A percentile compares a stretch with the other conserved stretches of the same genome.
phyloP scores from a whole-genome alignment of 108 stramenopile species.

The Phaeodactylum tricornutum region DNA sequence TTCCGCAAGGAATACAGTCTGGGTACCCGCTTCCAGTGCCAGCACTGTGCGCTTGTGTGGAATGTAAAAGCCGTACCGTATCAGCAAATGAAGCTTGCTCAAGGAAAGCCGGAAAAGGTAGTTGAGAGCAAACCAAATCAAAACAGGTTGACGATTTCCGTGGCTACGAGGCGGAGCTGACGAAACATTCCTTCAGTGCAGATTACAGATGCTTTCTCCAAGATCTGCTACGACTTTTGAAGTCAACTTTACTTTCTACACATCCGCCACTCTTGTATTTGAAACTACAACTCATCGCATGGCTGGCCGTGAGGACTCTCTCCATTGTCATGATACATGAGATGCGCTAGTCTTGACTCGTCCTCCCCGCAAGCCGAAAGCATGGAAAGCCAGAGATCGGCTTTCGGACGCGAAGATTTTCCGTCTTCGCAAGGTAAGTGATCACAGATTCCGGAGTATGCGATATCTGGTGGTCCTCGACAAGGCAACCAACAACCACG shows the following conservation, averaged over 20 bases:
- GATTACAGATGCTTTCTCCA: neutral
- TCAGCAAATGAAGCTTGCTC: no score
- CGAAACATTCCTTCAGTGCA: neutral
- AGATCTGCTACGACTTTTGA: neutral
- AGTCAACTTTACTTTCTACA: neutral
- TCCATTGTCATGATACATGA: conserved; percentile 32
- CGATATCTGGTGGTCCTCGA: conserved; percentile 55
- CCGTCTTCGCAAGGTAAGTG: conserved; percentile 5
- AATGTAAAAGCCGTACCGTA: no score
- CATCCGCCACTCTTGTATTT: neutral
- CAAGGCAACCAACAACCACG: conserved; percentile 75
- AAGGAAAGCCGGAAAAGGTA: neutral
- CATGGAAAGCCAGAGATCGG: conserved; percentile 76
- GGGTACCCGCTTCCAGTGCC: no score
- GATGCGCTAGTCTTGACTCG: conserved; percentile 57
- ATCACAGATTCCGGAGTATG: conserved; percentile 54
- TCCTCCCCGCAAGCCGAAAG: conserved; percentile 64
- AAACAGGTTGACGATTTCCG: neutral
- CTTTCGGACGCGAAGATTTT: conserved; percentile 25
- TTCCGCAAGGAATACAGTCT: no score
- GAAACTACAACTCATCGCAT: conserved; percentile 12
- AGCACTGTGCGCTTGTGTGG: no score
- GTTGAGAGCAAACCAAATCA: neutral
- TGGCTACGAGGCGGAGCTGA: neutral
- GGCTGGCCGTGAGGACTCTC: conserved; percentile 3